phyloP scores from a whole-genome alignment of 306 rosid genomes.

The Ochetophila trinervis region DNA sequence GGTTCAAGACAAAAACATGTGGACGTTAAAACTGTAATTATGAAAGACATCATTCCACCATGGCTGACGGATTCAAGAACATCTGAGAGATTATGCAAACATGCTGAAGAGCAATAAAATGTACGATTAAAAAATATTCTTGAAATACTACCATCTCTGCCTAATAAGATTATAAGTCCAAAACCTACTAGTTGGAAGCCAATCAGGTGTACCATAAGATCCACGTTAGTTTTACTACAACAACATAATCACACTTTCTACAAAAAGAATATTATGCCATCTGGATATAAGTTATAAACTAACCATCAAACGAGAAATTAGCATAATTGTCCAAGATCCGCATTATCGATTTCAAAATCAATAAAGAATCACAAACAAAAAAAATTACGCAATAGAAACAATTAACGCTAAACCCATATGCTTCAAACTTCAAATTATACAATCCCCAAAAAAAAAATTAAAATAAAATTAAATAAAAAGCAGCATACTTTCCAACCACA shows the following conservation, averaged over 20 bases:
- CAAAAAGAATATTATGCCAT: not conserved
- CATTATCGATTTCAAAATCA: not conserved
- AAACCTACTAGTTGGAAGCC: not conserved
- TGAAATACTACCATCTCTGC: not conserved
- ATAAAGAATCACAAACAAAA: not conserved
- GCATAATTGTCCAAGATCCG: not conserved
- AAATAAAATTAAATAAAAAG: too few species aligned
- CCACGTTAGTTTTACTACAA: not conserved
- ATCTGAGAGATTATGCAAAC: not conserved
- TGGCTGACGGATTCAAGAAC: not conserved
- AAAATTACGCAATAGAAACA: too few species aligned
- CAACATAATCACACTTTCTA: not conserved
- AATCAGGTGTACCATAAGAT: not conserved
- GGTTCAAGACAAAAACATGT: slow-evolving; percentile 16
- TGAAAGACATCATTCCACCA: not conserved
- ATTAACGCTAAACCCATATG: too few species aligned
- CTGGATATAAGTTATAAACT: not conserved
- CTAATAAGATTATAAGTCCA: not conserved
- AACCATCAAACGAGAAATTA: too few species aligned
- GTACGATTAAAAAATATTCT: not conserved
- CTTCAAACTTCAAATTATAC: too few species aligned
- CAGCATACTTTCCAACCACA: not conserved
- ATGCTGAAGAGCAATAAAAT: not conserved
- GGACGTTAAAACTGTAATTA: not conserved
- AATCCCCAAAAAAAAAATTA: not conserved